phyloP scores from a whole-genome alignment of 1,284 basidiomycete species.

The Ustilago bromivora region DNA sequence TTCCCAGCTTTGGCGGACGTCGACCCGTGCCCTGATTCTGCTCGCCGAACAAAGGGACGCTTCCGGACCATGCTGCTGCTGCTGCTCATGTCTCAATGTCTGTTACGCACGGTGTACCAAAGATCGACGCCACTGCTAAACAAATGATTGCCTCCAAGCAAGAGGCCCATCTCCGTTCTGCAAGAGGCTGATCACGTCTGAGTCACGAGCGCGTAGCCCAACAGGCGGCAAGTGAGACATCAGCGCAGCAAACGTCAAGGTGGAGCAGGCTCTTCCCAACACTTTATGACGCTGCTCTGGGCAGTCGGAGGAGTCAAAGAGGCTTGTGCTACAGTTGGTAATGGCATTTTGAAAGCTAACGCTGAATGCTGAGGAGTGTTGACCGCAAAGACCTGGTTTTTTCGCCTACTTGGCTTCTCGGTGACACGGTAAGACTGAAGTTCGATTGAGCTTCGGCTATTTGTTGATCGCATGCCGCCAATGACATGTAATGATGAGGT shows the following conservation, averaged over 20 bases:
- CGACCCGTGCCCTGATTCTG: background rate
- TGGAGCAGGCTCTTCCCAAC: background rate
- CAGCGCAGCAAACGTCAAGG: background rate
- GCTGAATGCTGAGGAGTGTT: background rate
- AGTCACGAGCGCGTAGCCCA: background rate
- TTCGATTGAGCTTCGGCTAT: conserved; percentile 5
- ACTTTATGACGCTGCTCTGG: too few species aligned
- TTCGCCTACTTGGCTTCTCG: background rate
- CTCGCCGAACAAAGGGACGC: background rate
- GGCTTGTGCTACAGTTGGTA: too few species aligned
- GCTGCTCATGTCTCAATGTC: background rate
- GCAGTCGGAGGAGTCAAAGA: too few species aligned
- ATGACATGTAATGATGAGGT: background rate
- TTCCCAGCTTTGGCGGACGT: background rate
- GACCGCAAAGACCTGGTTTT: background rate
- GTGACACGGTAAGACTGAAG: background rate
- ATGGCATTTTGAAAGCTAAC: too few species aligned
- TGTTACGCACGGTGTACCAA: conserved; percentile 1
- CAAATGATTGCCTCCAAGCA: background rate
- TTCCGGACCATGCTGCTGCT: background rate
- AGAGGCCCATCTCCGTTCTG: background rate
- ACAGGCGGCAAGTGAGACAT: background rate
- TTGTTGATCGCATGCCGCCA: conserved; percentile 8
- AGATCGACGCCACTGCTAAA: conserved; percentile 1
- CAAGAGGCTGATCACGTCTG: background rate